Percentiles rank a stretch among this genome's conserved stretches.
Evolutionary conservation across 495 filamentous ascomycete genomes (phyloP).

Genomic region (Geoglossum glabrum): DNA sequence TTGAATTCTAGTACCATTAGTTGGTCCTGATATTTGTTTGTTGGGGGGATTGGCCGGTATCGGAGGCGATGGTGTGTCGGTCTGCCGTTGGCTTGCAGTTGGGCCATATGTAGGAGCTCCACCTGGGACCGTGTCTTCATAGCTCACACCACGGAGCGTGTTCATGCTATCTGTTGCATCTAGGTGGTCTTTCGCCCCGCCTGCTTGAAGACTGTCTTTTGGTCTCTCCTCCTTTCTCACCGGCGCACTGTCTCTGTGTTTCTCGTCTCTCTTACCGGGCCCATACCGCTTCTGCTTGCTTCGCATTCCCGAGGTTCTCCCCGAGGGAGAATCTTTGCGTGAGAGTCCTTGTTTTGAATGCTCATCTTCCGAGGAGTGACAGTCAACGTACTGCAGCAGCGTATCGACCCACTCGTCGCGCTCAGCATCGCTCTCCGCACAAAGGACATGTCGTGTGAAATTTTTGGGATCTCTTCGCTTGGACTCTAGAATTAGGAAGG

Average conservation of each 20-base stretch:
- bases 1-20: conserved; percentile 68
- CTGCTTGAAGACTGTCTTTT: conserved; percentile 11
- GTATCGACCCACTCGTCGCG: conserved; percentile 87
- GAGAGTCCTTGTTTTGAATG: conserved; percentile 14
- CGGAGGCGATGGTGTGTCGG: conserved; percentile 25
- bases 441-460: conserved; percentile 83
- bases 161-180: conserved; percentile 18
- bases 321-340: conserved; percentile 18
- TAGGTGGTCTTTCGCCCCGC: conserved; percentile 12
- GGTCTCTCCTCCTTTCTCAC: background rate
- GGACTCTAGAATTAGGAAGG: conserved; percentile 83
- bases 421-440: conserved; percentile 84
- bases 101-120: conserved; percentile 40
- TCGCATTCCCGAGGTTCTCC: background rate
- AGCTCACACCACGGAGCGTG: conserved; percentile 58
- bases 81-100: conserved; percentile 13
- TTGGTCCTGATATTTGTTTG: conserved; percentile 68
- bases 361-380: conserved; percentile 33
- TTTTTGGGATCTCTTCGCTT: conserved; percentile 90
- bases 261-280: background rate
- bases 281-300: background rate
- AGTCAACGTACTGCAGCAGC: conserved; percentile 77
- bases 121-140: conserved; percentile 62
- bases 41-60: conserved; percentile 12
- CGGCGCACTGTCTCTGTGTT: background rate